Percentiles rank a stretch among this genome's conserved stretches.
phyloP scores from a whole-genome alignment of 306 rosid species.

The Acacia acuminata region DNA sequence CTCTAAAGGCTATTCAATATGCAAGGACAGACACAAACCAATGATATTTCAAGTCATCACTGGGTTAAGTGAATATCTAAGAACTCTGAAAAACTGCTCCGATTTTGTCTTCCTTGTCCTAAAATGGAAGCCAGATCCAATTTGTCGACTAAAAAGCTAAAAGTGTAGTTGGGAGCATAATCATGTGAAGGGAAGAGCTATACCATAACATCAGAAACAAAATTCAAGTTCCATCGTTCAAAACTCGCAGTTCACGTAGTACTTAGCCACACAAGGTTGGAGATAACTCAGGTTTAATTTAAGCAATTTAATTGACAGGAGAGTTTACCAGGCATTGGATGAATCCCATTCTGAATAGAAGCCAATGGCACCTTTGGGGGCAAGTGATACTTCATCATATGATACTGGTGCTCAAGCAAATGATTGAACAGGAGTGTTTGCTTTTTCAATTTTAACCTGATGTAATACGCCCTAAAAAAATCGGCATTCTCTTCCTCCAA shows the following conservation, averaged over 20 bases:
- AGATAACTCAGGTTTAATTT: slow-evolving; percentile 2
- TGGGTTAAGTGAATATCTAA: background rate
- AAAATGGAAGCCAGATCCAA: background rate
- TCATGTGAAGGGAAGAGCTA: background rate
- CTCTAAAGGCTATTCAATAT: background rate
- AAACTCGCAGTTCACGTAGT: slow-evolving; percentile 15
- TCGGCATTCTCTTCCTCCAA: slow-evolving; percentile 98
- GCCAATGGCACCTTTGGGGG: slow-evolving; percentile 93
- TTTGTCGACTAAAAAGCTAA: too few species aligned
- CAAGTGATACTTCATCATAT: slow-evolving; percentile 73
- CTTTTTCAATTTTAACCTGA: slow-evolving; percentile 88
- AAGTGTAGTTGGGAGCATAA: too few species aligned
- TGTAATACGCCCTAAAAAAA: slow-evolving; percentile 92
- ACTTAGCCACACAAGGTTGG: background rate
- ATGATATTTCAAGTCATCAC: background rate
- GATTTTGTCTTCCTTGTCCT: background rate
- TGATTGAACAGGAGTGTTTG: slow-evolving; percentile 89
- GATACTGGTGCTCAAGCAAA: slow-evolving; percentile 87
- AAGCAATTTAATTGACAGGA: slow-evolving; percentile 37
- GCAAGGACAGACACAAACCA: background rate
- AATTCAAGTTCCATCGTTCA: slow-evolving; percentile 5
- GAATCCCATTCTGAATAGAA: slow-evolving; percentile 95
- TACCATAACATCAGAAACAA: slow-evolving; percentile 2
- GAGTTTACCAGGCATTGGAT: slow-evolving; percentile 90
- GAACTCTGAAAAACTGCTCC: background rate